A percentile compares a stretch with the other conserved stretches of the same genome.
These are phyloP conservation scores for Mycena sanguinolenta DNA, from an alignment of 768 basidiomycete genomes.

Conservation along the genomic window DNA sequence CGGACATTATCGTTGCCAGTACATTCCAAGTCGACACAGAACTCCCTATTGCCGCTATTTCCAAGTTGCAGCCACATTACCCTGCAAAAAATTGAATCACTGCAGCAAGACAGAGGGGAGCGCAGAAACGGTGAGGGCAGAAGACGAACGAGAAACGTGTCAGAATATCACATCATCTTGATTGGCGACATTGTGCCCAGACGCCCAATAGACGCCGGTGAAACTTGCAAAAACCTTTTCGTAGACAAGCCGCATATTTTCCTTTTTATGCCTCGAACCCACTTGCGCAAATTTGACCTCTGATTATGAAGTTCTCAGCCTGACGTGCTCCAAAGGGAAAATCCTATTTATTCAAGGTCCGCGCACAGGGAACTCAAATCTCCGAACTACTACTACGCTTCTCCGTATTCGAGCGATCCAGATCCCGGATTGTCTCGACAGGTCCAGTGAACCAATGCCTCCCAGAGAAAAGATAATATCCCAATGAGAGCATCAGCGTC, in stretches of 20 bases:
- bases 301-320: no score
- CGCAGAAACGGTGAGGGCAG: no score
- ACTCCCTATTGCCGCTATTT: slow-evolving; percentile 2
- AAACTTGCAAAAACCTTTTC: no score
- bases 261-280: no score
- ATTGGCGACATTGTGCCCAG: slow-evolving; percentile 1
- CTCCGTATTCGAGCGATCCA: neutral
- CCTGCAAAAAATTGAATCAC: neutral
- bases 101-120: neutral
- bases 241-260: no score
- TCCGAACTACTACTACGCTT: neutral
- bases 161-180: slow-evolving; percentile 5
- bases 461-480: slow-evolving; percentile 72
- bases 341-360: no score
- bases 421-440: slow-evolving; percentile 52
- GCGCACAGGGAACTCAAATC: no score
- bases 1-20: neutral
- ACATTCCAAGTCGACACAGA: neutral
- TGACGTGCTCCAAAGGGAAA: no score
- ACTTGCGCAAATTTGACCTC: no score
- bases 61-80: neutral
- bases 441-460: slow-evolving; percentile 70
- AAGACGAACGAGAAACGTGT: neutral
- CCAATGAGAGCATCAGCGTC: slow-evolving; percentile 55
- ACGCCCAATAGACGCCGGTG: no score